Evolutionary conservation across 2,329 filamentous ascomycete species (phyloP).

Genomic region (Arthrobotrys musiformis): DNA sequence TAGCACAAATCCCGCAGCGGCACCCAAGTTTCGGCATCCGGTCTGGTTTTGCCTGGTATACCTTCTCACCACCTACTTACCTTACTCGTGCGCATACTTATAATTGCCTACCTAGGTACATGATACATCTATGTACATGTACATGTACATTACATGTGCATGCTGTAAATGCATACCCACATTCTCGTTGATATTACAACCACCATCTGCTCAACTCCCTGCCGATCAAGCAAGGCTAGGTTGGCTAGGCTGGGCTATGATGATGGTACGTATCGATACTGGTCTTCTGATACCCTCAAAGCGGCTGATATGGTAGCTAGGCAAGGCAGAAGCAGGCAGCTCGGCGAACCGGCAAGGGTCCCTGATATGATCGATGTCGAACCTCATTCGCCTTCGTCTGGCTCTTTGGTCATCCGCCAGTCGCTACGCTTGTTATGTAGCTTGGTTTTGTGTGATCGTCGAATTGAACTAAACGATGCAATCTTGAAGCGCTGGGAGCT

Average conservation of each 20-base stretch:
- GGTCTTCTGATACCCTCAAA: conserved; percentile 14
- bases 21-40: conserved; percentile 34
- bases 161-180: background rate
- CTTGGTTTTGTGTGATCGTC: conserved; percentile 33
- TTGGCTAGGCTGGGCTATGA: background rate
- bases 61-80: no score
- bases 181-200: conserved; percentile 7
- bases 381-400: background rate
- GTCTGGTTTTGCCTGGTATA: background rate
- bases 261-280: no score
- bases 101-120: no score
- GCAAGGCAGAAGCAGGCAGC: conserved; percentile 1
- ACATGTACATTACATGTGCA: background rate
- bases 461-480: conserved; percentile 5
- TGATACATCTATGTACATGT: background rate
- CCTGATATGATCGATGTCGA: conserved; percentile 1
- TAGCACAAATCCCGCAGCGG: conserved; percentile 47
- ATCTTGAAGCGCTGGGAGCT: conserved; percentile 1
- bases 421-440: background rate
- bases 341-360: conserved; percentile 30
- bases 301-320: background rate
- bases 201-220: background rate
- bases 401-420: background rate
- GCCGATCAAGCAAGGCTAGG: background rate
- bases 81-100: no score